Evolutionary conservation across 1,139 yeast species (phyloP), one percentile per base, ranked within the genome.

Genomic region (Candida smagusa): DNA sequence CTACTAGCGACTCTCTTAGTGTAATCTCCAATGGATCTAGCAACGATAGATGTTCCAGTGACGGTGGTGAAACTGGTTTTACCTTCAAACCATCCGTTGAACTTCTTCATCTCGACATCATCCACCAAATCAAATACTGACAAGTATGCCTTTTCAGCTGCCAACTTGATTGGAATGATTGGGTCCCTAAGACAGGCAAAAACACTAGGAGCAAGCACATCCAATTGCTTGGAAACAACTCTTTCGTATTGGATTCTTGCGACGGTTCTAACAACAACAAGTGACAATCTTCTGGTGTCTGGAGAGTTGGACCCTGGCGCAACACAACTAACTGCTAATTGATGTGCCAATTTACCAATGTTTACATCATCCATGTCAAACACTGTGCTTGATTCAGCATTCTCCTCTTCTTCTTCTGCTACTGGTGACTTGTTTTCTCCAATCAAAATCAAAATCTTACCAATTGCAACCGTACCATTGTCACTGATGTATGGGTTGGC

Each of bases 81-180:
- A 11, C 54, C 55, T 3, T 52, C 56, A 41, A 69, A 65, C 96
- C 96, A 92, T 9, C 55, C 50, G 36, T 74, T 75, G 64, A 87
- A 87, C 22, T 61, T 56, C 1, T 48, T 59, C 63, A 76, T 64
- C n/a, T 72, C 70, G n/a, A 66, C 74, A 43, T 87, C 92, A 30
- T 84, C 89, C 22, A 87, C 81, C 47, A 90, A 67, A 39, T 75
- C 70, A 58, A 89, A 82, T 13, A 88, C 61, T 2, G 89, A 79
- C 51, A 90, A 61, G 58, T 76, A 90, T 1, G 96, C 90, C 67
- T 88, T 88, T 59, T 92, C 98, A 4, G 96, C 96, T 1, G 97
- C 97, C 45, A 92, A 72, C 54, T 89, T 89, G 49, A 92, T 84
- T 3, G 98, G 97, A 52, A 92, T 87, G 33, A 86, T 69, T 11